Percentiles rank a stretch among this genome's conserved stretches.
Conservation (phyloP, 352 stramenopile genomes). For the Globisporangium polare region DNA sequence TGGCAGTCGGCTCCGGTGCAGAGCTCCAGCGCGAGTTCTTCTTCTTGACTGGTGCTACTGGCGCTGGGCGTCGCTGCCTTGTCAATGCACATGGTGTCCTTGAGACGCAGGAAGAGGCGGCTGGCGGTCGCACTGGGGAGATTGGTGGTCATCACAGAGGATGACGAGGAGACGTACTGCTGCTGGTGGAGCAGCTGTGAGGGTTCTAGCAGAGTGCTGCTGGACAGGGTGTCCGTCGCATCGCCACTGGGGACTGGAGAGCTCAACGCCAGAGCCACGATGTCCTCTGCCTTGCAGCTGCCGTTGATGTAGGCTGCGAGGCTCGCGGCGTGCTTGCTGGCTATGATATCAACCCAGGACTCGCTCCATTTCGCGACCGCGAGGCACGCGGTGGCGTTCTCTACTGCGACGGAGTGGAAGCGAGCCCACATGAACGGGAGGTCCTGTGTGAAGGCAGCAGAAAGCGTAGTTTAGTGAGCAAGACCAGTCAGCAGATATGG, state of each 20-base stretch:
- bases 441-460: neutral
- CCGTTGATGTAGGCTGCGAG: constrained; percentile 9
- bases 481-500: neutral
- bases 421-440: constrained; percentile 26
- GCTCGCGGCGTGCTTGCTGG: neutral
- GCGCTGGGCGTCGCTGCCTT: constrained; percentile 15
- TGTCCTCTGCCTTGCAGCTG: constrained; percentile 19
- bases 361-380: constrained; percentile 26
- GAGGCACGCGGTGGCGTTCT: constrained; percentile 17
- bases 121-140: constrained; percentile 10
- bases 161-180: constrained; percentile 5
- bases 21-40: constrained; percentile 17
- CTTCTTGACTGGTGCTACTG: neutral
- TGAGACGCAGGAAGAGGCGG: constrained; percentile 29
- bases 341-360: constrained; percentile 13
- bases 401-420: constrained; percentile 15
- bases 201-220: constrained; percentile 18
- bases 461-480: no score
- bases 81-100: constrained; percentile 21
- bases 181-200: constrained; percentile 11
- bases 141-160: constrained; percentile 8
- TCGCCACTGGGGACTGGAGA: constrained; percentile 13
- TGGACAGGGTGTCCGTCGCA: constrained; percentile 13
- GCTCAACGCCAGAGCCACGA: constrained; percentile 29
- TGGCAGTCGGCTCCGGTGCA: constrained; percentile 17